These are phyloP conservation scores for Barbarea vulgaris DNA, from an alignment of 345 rosid species.

Conservation along the genomic window DNA sequence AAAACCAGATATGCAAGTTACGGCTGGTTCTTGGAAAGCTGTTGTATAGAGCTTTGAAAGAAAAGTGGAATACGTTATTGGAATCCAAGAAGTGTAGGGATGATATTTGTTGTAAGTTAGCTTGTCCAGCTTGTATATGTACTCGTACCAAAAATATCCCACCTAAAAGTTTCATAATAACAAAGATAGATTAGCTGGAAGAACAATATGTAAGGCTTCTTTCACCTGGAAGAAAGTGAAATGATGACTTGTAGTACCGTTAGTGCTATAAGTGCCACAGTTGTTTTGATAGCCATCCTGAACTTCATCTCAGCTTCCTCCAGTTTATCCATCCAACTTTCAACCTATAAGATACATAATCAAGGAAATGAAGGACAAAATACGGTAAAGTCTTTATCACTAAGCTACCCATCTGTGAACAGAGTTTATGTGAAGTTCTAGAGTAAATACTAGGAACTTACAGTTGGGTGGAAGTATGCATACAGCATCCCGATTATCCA, in stretches of 20 bases:
- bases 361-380: background rate
- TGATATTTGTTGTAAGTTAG: constrained; percentile 90
- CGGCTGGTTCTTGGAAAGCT: background rate
- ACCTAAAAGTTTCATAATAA: constrained; percentile 50
- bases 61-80: constrained; percentile 76
- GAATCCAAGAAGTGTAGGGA: constrained; percentile 99
- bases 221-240: constrained; percentile 8
- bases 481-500: constrained; percentile 99
- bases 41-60: constrained; percentile 14
- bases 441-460: constrained; percentile 46
- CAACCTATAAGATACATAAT: constrained; percentile 58
- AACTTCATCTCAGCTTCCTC: constrained; percentile 83
- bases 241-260: constrained; percentile 51
- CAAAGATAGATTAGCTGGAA: constrained; percentile 15
- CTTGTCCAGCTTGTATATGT: constrained; percentile 94
- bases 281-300: constrained; percentile 67
- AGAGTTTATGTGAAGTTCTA: constrained; percentile 13
- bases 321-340: constrained; percentile 96
- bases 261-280: constrained; percentile 53
- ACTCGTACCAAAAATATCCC: constrained; percentile 85
- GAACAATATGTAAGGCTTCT: constrained; percentile 15
- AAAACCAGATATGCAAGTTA: constrained; percentile 1
- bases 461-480: constrained; percentile 99
- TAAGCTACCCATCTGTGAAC: constrained; percentile 24
- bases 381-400: background rate